Conservation (phyloP, 352 stramenopile genomes). For the Globisporangium mamillatum region DNA sequence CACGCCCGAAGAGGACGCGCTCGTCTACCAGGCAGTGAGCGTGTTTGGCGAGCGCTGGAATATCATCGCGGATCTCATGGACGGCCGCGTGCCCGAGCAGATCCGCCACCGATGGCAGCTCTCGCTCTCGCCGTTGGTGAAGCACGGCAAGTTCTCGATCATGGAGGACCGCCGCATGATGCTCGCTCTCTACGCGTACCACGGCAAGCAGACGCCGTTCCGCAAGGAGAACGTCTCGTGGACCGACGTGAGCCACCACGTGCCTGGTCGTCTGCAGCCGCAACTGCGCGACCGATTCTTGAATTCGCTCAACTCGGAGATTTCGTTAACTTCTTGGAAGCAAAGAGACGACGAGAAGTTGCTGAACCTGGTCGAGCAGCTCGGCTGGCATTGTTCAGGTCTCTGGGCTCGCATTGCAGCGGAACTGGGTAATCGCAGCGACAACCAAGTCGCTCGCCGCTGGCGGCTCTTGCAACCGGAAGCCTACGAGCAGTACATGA, state of each 20-base stretch:
- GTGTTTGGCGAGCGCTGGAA: conserved; percentile 82
- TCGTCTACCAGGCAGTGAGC: conserved; percentile 46
- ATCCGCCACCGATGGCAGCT: conserved; percentile 75
- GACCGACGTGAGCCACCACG: conserved; percentile 63
- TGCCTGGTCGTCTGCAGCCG: conserved; percentile 48
- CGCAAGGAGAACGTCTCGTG: conserved; percentile 47
- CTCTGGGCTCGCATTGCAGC: conserved; percentile 43
- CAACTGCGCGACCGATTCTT: conserved; percentile 60
- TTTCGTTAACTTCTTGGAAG: conserved; percentile 60
- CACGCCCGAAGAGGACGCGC: conserved; percentile 44
- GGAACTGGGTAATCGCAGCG: conserved; percentile 46
- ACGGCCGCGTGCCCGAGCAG: conserved; percentile 68
- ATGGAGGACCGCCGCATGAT: conserved; percentile 68
- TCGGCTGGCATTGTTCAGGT: conserved; percentile 33
- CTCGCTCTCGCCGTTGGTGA: conserved; percentile 55
- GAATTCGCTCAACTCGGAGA: conserved; percentile 65
- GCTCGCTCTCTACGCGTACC: conserved; percentile 54
- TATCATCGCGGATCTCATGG: conserved; percentile 72
- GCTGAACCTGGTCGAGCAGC: conserved; percentile 29
- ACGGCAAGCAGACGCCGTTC: conserved; percentile 39
- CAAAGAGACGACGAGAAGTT: conserved; percentile 50
- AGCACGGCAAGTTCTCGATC: conserved; percentile 70
- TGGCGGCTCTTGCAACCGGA: conserved; percentile 40
- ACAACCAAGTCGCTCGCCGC: conserved; percentile 43
- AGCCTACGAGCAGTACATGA: conserved; percentile 29